Evolutionary conservation across 2,329 filamentous ascomycete species (phyloP).

Genomic region (Neurospora crassa): DNA sequence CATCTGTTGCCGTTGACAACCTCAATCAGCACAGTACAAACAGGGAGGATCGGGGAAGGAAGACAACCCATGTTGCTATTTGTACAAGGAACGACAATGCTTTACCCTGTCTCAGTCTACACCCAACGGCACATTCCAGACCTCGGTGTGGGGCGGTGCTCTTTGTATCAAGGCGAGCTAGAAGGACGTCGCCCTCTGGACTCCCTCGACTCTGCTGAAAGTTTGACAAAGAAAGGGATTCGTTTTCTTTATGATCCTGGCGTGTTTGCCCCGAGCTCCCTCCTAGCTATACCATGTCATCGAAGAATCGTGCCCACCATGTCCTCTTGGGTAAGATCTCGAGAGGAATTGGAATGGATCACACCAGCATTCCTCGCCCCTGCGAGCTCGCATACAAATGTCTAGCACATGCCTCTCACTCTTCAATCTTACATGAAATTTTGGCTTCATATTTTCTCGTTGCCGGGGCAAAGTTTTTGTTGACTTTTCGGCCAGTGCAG

Average conservation of each 20-base stretch:
- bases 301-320: not conserved
- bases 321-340: not conserved
- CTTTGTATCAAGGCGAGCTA: not conserved
- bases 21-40: not conserved
- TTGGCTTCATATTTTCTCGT: slow-evolving; percentile 13
- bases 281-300: not conserved
- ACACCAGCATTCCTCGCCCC: slow-evolving; percentile 5
- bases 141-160: not conserved
- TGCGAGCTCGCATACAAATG: slow-evolving; percentile 14
- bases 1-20: not conserved
- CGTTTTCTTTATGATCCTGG: slow-evolving; percentile 1
- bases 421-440: slow-evolving; percentile 1
- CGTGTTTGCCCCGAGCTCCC: slow-evolving; percentile 3
- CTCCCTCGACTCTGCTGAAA: not conserved
- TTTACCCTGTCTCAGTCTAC: not conserved
- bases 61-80: not conserved
- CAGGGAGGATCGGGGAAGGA: not conserved
- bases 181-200: not conserved
- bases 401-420: slow-evolving; percentile 11
- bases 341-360: slow-evolving; percentile 7
- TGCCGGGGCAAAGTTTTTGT: slow-evolving; percentile 17
- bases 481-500: slow-evolving; percentile 11
- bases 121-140: not conserved
- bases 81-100: not conserved
- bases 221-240: not conserved